Conservation (phyloP, 2,329 filamentous ascomycete genomes). For the Drechslerella coelobrocha region DNA sequence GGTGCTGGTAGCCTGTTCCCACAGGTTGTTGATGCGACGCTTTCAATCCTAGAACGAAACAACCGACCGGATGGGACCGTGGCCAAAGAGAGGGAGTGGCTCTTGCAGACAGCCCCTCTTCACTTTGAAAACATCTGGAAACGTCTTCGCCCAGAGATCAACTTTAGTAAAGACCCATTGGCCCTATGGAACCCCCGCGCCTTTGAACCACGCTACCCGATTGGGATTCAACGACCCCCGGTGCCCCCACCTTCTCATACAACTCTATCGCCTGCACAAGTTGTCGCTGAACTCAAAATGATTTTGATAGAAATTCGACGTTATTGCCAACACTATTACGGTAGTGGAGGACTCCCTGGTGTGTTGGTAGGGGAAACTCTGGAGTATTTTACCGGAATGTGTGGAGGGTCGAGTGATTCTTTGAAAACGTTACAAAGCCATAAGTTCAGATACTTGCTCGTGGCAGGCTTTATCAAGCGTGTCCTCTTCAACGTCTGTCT, state of each 20-base stretch:
- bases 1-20: neutral
- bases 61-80: conserved; percentile 2
- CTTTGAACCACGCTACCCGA: conserved; percentile 1
- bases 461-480: conserved; percentile 22
- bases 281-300: conserved; percentile 7
- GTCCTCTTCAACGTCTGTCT: conserved; percentile 30
- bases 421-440: neutral
- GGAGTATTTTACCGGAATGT: conserved; percentile 10
- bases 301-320: conserved; percentile 18
- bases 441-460: conserved; percentile 7
- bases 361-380: conserved; percentile 1
- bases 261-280: neutral
- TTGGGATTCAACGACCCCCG: conserved; percentile 12
- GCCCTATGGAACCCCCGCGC: neutral
- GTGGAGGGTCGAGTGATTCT: conserved; percentile 4
- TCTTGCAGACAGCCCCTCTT: neutral
- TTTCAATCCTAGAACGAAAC: neutral
- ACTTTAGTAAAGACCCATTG: conserved; percentile 21
- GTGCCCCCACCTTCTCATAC: neutral
- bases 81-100: neutral
- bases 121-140: conserved; percentile 13
- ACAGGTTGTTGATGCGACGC: neutral
- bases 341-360: neutral
- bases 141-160: conserved; percentile 7
- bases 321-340: conserved; percentile 18